A percentile compares a stretch with the other conserved stretches of the same genome.
Conservation (phyloP, 1,284 basidiomycete genomes). For the Gastroboletus turbinatus region DNA sequence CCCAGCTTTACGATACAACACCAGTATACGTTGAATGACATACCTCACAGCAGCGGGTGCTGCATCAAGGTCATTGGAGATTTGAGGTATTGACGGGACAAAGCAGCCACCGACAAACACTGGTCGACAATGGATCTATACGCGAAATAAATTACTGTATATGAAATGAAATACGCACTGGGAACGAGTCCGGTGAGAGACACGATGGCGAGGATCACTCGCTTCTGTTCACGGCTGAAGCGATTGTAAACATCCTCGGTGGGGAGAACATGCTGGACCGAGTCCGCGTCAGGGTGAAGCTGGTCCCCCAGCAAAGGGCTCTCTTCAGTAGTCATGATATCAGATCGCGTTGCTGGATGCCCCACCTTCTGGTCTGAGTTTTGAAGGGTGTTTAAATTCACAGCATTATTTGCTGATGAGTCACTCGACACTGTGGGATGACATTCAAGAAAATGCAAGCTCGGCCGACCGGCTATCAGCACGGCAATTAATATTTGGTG, state of each 20-base stretch:
- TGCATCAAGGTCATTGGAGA: constrained; percentile 42
- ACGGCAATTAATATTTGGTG: not conserved
- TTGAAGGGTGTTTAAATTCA: not conserved
- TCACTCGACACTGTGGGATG: not conserved
- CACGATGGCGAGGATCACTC: constrained; percentile 41
- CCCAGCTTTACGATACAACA: not conserved
- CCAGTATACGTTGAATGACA: constrained; percentile 8
- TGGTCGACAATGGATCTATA: constrained; percentile 18
- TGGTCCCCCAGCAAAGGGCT: constrained; percentile 20
- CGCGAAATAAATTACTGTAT: not conserved
- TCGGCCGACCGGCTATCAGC: not conserved
- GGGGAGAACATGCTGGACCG: not conserved
- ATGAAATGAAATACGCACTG: constrained; percentile 12
- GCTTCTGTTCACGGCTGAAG: constrained; percentile 40
- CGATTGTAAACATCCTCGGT: constrained; percentile 40
- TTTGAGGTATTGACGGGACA: constrained; percentile 47
- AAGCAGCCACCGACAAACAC: constrained; percentile 47
- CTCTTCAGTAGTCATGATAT: constrained; percentile 23
- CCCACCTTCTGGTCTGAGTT: not conserved
- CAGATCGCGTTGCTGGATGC: not conserved
- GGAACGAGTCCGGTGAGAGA: constrained; percentile 34
- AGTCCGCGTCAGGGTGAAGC: not conserved
- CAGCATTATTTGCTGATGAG: not conserved
- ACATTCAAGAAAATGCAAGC: too few species aligned
- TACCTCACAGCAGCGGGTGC: constrained; percentile 41